Base-by-base conservation (phyloP, 2,329 filamentous ascomycete genomes). In the Aspergillus aculeatus region DNA sequence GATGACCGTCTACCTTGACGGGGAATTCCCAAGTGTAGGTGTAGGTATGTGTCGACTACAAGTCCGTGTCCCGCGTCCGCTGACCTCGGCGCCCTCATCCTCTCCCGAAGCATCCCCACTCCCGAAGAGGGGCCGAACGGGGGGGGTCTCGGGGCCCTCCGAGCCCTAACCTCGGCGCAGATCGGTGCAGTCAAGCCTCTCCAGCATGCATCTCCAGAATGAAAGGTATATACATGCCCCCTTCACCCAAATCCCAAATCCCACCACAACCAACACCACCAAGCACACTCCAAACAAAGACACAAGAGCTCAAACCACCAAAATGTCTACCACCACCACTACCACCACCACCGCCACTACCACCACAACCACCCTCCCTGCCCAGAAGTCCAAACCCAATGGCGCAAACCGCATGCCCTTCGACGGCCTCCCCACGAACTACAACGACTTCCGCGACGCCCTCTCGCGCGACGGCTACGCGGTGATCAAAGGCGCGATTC, bases 401-500 rank as follows among this genome's bases (percentile, higher is more conserved):
- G 16, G 60, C 57, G 38, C 50, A 26, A n/a, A 41, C 24, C 52
- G 58, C n/a, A 66, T 68, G 65, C 53, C 55, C 21, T 54, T 69
- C 1, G 67, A 69, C 56, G 66, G 67, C 9, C 56, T 31, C 2
- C 61, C 64, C 23, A 59, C 58, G 10, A 35, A 50, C 5, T 68
- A 62, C 50, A 67, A 66, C 21, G 67, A 70, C 44, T 70, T 66
- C 47, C 64, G 67, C 4, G 67, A 69, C 44, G 66, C 69, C 24
- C 61, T 77, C 4, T 68, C 65, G 4, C 66, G 73, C 14, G 71
- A 82, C 57, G 80, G 80, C 3, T 82, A 71, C 62, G 77, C 76
- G 1, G 73, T 83, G n/a, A 69, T 83, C 56, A 82, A 82, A 58
- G 75, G 75, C 2, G 78, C 78, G 1, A 75, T 82, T 48, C 77